phyloP scores from a whole-genome alignment of 495 filamentous ascomycete genomes.

The Wilcoxina mikolae region DNA sequence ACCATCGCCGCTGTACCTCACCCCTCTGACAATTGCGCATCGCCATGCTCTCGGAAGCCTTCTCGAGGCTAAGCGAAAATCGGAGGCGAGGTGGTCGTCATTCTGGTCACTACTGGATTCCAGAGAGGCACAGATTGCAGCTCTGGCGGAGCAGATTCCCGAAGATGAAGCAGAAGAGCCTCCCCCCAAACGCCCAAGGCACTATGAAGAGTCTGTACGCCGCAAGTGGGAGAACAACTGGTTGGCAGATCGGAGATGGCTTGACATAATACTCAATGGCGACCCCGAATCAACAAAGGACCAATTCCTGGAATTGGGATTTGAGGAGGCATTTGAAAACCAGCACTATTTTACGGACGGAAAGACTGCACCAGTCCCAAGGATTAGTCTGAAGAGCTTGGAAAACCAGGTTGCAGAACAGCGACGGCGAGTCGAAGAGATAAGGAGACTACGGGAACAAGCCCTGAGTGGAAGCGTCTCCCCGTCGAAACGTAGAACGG shows the following conservation, averaged over 20 bases:
- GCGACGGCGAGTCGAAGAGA: slow-evolving; percentile 14
- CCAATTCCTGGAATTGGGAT: slow-evolving; percentile 22
- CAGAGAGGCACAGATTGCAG: slow-evolving; percentile 17
- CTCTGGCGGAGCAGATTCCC: slow-evolving; percentile 4
- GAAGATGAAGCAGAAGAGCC: neutral
- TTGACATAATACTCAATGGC: slow-evolving; percentile 24
- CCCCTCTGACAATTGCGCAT: slow-evolving; percentile 18
- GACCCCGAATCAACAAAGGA: slow-evolving; percentile 23
- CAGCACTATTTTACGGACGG: slow-evolving; percentile 23
- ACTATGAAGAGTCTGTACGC: slow-evolving; percentile 22
- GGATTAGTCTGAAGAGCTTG: slow-evolving; percentile 17
- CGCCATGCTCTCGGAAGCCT: slow-evolving; percentile 13
- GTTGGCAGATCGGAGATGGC: slow-evolving; percentile 26
- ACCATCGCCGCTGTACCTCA: slow-evolving; percentile 13
- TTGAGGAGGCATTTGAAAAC: slow-evolving; percentile 23
- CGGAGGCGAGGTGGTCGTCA: slow-evolving; percentile 25
- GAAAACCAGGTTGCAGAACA: slow-evolving; percentile 26
- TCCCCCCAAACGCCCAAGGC: neutral
- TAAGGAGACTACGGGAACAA: slow-evolving; percentile 2
- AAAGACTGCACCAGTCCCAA: neutral
- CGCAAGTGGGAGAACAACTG: slow-evolving; percentile 28
- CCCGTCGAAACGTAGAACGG: neutral
- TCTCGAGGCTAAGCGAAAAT: slow-evolving; percentile 14
- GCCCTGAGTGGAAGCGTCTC: neutral
- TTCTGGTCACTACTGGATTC: slow-evolving; percentile 19